Percentiles rank a stretch among this genome's conserved stretches.
Conservation (phyloP, 345 rosid genomes). For the Eucalyptus virginea region DNA sequence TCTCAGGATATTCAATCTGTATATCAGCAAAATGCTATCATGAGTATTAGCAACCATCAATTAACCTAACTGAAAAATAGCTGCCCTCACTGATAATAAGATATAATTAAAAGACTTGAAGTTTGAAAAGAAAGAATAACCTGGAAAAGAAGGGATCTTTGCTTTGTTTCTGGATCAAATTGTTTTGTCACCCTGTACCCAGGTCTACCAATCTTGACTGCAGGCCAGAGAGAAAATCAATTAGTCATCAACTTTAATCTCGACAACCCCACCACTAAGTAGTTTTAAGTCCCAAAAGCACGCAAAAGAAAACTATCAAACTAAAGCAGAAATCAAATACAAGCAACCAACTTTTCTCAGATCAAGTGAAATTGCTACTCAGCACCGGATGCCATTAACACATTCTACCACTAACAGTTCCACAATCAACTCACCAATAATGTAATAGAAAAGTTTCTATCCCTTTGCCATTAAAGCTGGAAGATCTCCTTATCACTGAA, state of each 20-base stretch:
- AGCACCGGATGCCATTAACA: background rate
- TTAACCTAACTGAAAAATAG: background rate
- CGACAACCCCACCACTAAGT: background rate
- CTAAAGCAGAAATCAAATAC: background rate
- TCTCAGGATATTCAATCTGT: slow-evolving; percentile 97
- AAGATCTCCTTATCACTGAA: background rate
- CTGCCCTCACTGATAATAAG: background rate
- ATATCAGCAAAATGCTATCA: background rate
- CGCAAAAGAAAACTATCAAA: background rate
- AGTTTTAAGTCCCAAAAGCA: background rate
- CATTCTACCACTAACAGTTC: background rate
- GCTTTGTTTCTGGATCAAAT: slow-evolving; percentile 85
- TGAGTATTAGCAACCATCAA: background rate
- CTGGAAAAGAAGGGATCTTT: slow-evolving; percentile 94
- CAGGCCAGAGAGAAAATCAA: background rate
- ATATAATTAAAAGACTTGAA: background rate
- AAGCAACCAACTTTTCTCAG: background rate
- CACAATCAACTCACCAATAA: background rate
- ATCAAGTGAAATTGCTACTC: background rate
- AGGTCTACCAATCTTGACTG: slow-evolving; percentile 97
- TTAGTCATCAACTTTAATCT: background rate
- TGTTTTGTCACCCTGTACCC: slow-evolving; percentile 95
- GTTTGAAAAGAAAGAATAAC: slow-evolving; percentile 2
- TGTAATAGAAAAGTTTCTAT: background rate
- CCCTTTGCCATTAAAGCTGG: background rate